These are phyloP conservation scores for Penicillium desertorum DNA, from an alignment of 495 filamentous ascomycete genomes.

Conservation along the genomic window DNA sequence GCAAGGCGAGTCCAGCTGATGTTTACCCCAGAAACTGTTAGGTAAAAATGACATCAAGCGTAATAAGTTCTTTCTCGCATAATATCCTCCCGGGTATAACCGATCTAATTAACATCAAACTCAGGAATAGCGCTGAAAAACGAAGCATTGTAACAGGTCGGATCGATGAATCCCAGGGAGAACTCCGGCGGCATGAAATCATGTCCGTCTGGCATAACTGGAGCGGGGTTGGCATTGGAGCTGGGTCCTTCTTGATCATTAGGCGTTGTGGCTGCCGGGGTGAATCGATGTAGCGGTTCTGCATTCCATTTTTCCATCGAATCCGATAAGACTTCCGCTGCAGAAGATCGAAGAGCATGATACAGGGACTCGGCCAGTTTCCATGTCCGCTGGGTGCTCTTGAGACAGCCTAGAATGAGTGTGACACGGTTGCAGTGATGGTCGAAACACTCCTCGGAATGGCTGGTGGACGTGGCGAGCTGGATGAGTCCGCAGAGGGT, in stretches of 20 bases:
- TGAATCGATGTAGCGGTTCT: slow-evolving; percentile 29
- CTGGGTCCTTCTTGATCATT: slow-evolving; percentile 22
- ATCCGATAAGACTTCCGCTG: slow-evolving; percentile 36
- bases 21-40: background rate
- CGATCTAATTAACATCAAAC: slow-evolving; percentile 24
- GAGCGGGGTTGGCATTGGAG: slow-evolving; percentile 16
- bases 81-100: slow-evolving; percentile 8
- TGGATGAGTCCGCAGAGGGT: slow-evolving; percentile 43
- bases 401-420: slow-evolving; percentile 41
- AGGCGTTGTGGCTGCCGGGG: slow-evolving; percentile 23
- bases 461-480: slow-evolving; percentile 36
- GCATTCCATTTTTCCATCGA: slow-evolving; percentile 37
- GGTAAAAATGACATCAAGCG: background rate
- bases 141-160: slow-evolving; percentile 30
- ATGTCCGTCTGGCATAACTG: slow-evolving; percentile 27
- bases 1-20: slow-evolving; percentile 1
- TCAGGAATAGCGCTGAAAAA: slow-evolving; percentile 27
- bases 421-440: slow-evolving; percentile 45
- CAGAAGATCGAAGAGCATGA: slow-evolving; percentile 30
- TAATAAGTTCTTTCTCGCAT: background rate
- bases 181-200: slow-evolving; percentile 32
- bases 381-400: slow-evolving; percentile 39
- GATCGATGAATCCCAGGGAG: slow-evolving; percentile 29
- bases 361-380: slow-evolving; percentile 32
- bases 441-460: slow-evolving; percentile 42